A percentile compares a stretch with the other conserved stretches of the same genome.
phyloP scores from a whole-genome alignment of 2,329 filamentous ascomycete species.

The Purpureocillium lavendulum region DNA sequence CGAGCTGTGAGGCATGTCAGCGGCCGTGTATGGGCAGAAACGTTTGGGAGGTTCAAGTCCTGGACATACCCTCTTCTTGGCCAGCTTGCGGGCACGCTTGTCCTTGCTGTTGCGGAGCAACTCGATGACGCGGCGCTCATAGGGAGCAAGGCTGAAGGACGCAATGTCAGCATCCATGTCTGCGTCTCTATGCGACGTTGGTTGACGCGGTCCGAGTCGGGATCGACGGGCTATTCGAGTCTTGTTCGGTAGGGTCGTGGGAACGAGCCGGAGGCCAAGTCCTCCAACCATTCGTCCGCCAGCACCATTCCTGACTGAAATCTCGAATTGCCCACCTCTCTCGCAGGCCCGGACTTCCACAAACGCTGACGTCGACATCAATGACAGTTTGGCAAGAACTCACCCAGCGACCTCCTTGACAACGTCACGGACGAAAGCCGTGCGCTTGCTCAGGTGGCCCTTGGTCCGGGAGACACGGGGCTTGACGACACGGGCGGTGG shows the following conservation, averaged over 20 bases:
- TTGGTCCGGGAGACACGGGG: constrained; percentile 78
- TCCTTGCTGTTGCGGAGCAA: constrained; percentile 98
- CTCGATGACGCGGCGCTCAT: constrained; percentile 99
- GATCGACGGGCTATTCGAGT: not conserved
- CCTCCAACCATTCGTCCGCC: too few species aligned
- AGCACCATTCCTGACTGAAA: too few species aligned
- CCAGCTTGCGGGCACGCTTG: constrained; percentile 97
- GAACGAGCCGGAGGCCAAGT: not conserved
- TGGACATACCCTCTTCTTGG: constrained; percentile 88
- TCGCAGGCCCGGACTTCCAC: too few species aligned
- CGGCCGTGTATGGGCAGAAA: too few species aligned
- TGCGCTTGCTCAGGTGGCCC: constrained; percentile 94
- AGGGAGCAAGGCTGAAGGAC: constrained; percentile 64
- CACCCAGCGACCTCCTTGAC: constrained; percentile 98
- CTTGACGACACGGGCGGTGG: constrained; percentile 70
- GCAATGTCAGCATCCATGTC: not conserved
- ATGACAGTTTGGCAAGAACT: too few species aligned
- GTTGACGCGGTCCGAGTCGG: not conserved
- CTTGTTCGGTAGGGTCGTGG: not conserved
- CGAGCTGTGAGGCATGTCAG: constrained; percentile 69
- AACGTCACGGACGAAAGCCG: constrained; percentile 92
- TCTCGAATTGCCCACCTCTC: too few species aligned
- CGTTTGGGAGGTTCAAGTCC: not conserved
- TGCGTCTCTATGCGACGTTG: not conserved
- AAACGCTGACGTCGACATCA: too few species aligned